These are phyloP conservation scores for Arctium lappa DNA, from an alignment of 129 eudicot genomes.

Conservation along the genomic window DNA sequence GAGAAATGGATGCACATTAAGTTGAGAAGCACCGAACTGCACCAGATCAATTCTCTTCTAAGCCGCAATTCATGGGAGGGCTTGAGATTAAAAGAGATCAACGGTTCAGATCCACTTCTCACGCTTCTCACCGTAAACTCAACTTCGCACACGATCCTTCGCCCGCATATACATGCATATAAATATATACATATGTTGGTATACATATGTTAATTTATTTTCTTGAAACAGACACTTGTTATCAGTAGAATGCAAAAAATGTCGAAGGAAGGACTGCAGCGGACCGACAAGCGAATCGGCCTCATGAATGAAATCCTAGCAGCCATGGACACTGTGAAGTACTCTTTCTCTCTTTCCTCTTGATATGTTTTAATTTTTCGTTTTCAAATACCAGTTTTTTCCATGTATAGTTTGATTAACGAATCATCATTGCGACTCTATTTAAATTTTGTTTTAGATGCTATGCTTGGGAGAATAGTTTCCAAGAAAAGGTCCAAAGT, in stretches of 20 bases:
- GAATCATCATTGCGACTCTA: background rate
- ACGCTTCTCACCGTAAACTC: too few relatives aligned
- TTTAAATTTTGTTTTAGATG: slow-evolving; percentile 46
- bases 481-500: slow-evolving; percentile 73
- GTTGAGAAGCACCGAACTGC: too few relatives aligned
- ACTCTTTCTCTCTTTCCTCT: slow-evolving; percentile 5
- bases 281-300: slow-evolving; percentile 92
- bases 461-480: slow-evolving; percentile 96
- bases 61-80: too few relatives aligned
- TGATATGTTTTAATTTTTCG: background rate
- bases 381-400: background rate
- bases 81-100: too few relatives aligned
- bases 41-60: too few relatives aligned
- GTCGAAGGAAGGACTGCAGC: slow-evolving; percentile 85
- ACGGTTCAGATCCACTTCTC: too few relatives aligned
- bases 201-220: background rate
- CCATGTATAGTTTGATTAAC: background rate
- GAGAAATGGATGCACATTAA: too few relatives aligned
- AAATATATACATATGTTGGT: too few relatives aligned
- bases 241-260: slow-evolving; percentile 87
- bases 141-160: too few relatives aligned
- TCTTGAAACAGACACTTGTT: slow-evolving; percentile 61
- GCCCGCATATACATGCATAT: too few relatives aligned
- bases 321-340: slow-evolving; percentile 98
- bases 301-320: slow-evolving; percentile 92